A percentile compares a stretch with the other conserved stretches of the same genome.
These are phyloP conservation scores for Lonicera japonica DNA, from an alignment of 129 eudicot species.

Conservation along the genomic window DNA sequence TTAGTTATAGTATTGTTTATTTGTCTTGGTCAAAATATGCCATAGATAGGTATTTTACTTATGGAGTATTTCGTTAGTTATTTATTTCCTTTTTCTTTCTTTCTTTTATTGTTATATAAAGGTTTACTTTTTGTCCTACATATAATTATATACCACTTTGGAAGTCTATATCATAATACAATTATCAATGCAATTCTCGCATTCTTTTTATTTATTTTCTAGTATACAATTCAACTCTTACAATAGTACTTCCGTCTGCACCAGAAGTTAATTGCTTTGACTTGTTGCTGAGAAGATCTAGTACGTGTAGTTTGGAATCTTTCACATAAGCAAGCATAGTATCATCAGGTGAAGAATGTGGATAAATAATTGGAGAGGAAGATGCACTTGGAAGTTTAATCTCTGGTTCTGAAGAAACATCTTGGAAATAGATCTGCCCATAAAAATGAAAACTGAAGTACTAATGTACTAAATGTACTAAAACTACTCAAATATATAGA, in stretches of 20 bases:
- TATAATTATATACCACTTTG: too few relatives aligned
- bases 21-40: too few relatives aligned
- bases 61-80: too few relatives aligned
- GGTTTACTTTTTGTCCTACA: too few relatives aligned
- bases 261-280: conserved; percentile 73
- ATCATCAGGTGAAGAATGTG: conserved; percentile 94
- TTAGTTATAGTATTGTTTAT: too few relatives aligned
- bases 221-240: too few relatives aligned
- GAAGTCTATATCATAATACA: too few relatives aligned
- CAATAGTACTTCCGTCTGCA: conserved; percentile 59
- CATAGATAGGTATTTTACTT: too few relatives aligned
- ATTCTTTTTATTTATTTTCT: too few relatives aligned
- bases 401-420: conserved; percentile 51
- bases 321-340: conserved; percentile 84
- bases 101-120: too few relatives aligned
- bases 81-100: too few relatives aligned
- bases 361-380: conserved; percentile 71
- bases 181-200: too few relatives aligned
- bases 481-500: neutral
- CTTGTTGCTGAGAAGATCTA: conserved; percentile 52
- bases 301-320: conserved; percentile 61
- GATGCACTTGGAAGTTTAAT: conserved; percentile 64
- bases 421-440: conserved; percentile 71
- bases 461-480: neutral
- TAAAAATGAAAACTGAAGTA: neutral